Evolutionary conservation across 2,329 filamentous ascomycete genomes (phyloP).

Genomic region (Xylariaceae sp.): DNA sequence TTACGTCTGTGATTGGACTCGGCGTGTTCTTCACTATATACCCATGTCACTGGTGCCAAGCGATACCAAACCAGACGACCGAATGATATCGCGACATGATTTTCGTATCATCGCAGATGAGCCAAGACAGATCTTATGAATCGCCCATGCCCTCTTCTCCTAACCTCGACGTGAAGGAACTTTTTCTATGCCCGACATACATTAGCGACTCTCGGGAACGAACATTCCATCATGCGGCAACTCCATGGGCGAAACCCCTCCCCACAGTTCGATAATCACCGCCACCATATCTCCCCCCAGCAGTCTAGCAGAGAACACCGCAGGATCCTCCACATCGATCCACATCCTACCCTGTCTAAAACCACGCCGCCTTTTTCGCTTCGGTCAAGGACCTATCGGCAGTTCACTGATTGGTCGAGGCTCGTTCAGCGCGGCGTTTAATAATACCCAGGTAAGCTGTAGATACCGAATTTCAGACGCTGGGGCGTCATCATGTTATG

Average conservation of each 20-base stretch:
- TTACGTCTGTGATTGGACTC: constrained; percentile 7
- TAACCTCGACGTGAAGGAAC: constrained; percentile 3
- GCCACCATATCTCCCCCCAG: constrained; percentile 24
- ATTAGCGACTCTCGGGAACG: constrained; percentile 12
- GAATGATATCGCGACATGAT: constrained; percentile 21
- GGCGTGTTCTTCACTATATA: constrained; percentile 16
- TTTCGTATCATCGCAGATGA: neutral
- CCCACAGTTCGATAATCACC: constrained; percentile 28
- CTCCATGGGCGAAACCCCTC: constrained; percentile 22
- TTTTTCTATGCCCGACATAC: constrained; percentile 33
- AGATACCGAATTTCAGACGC: constrained; percentile 1
- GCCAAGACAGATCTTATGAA: neutral
- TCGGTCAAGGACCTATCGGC: constrained; percentile 32
- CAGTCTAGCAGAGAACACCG: constrained; percentile 13
- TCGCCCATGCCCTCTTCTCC: neutral
- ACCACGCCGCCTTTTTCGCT: constrained; percentile 19
- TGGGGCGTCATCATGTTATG: constrained; percentile 6
- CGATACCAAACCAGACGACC: constrained; percentile 3
- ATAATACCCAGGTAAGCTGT: constrained; percentile 32
- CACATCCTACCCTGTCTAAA: constrained; percentile 15
- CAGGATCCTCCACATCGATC: constrained; percentile 26
- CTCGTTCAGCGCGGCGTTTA: constrained; percentile 23
- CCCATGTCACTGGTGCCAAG: constrained; percentile 32
- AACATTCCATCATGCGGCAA: constrained; percentile 12
- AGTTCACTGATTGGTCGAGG: constrained; percentile 38